phyloP scores from a whole-genome alignment of 371 early-diverging fungal species.

The Mortierella sp. region DNA sequence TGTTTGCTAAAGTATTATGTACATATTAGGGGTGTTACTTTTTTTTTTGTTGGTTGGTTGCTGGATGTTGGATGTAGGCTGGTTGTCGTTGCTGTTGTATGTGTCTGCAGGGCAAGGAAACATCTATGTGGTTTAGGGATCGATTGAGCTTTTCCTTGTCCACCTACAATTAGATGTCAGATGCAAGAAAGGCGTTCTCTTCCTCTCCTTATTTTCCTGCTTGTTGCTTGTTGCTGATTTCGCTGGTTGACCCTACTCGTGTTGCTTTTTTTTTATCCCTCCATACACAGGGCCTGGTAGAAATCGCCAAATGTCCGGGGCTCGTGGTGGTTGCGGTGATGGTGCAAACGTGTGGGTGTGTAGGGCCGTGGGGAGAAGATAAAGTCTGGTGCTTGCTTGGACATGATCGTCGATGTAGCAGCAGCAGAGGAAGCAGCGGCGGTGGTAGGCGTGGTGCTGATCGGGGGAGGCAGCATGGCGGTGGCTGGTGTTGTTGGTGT shows the following conservation, averaged over 20 bases:
- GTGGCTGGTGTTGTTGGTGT: background rate
- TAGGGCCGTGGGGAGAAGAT: constrained; percentile 53
- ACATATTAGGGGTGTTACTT: constrained; percentile 12
- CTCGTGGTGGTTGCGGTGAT: constrained; percentile 15
- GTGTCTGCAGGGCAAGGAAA: background rate
- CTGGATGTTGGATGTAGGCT: background rate
- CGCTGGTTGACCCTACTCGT: too few species aligned
- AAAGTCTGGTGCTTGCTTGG: constrained; percentile 29
- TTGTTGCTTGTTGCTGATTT: background rate
- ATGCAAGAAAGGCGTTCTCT: background rate
- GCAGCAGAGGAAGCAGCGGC: background rate
- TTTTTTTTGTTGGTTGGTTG: background rate
- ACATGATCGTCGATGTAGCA: background rate
- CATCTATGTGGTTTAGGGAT: background rate
- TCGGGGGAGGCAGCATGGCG: background rate
- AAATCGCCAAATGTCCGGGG: constrained; percentile 45
- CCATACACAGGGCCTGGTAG: constrained; percentile 47
- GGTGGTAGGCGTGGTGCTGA: background rate
- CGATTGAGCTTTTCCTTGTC: background rate
- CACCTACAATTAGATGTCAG: too few species aligned
- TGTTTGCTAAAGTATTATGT: constrained; percentile 9
- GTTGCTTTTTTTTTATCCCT: constrained; percentile 13
- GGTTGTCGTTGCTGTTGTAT: background rate
- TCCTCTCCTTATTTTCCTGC: background rate
- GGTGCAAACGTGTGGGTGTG: constrained; percentile 7